Evolutionary conservation across 116 monocot species (phyloP).

Genomic region (Papilionanthe hybrid): DNA sequence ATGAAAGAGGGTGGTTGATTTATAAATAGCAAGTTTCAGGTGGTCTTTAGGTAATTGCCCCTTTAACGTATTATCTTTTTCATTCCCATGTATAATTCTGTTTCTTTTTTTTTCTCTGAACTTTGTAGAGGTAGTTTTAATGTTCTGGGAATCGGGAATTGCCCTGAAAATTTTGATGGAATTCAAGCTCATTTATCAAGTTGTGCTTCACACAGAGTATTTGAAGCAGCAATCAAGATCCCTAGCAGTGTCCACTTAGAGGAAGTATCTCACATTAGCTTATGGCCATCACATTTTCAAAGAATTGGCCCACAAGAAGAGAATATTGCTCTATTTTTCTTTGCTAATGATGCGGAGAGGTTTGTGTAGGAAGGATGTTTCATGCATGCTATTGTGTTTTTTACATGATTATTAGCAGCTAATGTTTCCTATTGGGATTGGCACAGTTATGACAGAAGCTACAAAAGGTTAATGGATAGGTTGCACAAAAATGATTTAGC

Average conservation of each 20-base stretch:
- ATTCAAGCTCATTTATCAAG: constrained; percentile 85
- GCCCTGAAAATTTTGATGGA: constrained; percentile 39
- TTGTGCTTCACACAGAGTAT: constrained; percentile 60
- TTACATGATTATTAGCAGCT: neutral
- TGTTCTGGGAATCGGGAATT: constrained; percentile 39
- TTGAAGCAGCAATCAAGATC: constrained; percentile 49
- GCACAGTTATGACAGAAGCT: constrained; percentile 66
- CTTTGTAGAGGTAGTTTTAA: constrained; percentile 73
- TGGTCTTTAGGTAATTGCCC: too few species aligned
- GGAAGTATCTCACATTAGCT: constrained; percentile 42
- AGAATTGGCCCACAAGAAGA: constrained; percentile 45
- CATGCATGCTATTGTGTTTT: neutral
- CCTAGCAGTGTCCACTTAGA: constrained; percentile 59
- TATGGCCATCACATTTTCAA: constrained; percentile 64
- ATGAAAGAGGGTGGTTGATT: too few species aligned
- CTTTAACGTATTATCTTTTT: neutral
- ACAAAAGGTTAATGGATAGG: constrained; percentile 65
- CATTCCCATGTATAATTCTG: neutral
- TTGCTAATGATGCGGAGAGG: constrained; percentile 83
- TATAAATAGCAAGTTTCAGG: too few species aligned
- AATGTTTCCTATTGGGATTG: constrained; percentile 11
- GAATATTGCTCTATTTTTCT: constrained; percentile 88
- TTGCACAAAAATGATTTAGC: constrained; percentile 68
- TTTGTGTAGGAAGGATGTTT: constrained; percentile 15
- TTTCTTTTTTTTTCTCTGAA: constrained; percentile 6